Evolutionary conservation across 2,329 filamentous ascomycete genomes (phyloP), one percentile per base, ranked within the genome.

Genomic region (Penicillium hordei): DNA sequence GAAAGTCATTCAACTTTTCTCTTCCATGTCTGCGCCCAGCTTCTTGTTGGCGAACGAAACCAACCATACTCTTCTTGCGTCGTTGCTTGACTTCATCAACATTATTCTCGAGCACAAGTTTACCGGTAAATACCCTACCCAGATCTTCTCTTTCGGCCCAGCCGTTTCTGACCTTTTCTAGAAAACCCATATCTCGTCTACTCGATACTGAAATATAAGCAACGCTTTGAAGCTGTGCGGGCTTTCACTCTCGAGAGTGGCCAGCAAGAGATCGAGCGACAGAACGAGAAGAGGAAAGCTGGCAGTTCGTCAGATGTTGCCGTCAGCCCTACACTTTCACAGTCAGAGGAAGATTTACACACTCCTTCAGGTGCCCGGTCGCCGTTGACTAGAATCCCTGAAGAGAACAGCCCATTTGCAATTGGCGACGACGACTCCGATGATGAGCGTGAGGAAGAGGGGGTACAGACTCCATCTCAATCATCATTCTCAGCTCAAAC

Each of bases 21-120:
- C 87, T 5, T 94, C 90, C 34, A 96, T 97, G 90, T 95, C 93
- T 9, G 90, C 92, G 0, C 93, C 94, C 0, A 91, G 90, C 33
- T 99, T 97, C 72, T 79, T 99, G 10, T 80, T 97, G 19, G 91
- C 91, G 8, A 97, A 96, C 67, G 94, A 99, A 58, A 89, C 85
- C 38, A 99, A 99, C 64, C 90, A 97, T 70, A 79, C 81, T 33
- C 83, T 97, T 5, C 80, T 99, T 7, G 84, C 86, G 48, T 93
- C 92, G 0, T 77, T 97, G 27, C 81, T 99, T 10, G 91, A 97
- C 70, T 93, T 91, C 0, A 87, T 97, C 69, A 96, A 94, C 71
- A 86, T 91, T 2, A 89, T 96, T 43, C 80, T 97, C 38, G 94
- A 97, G 75, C 90, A 97, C 72, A 89, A 96, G 69, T 94, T 91